Evolutionary conservation across 2,329 filamentous ascomycete genomes (phyloP), one percentile per base, ranked within the genome.

Genomic region (Exophiala calicioides): DNA sequence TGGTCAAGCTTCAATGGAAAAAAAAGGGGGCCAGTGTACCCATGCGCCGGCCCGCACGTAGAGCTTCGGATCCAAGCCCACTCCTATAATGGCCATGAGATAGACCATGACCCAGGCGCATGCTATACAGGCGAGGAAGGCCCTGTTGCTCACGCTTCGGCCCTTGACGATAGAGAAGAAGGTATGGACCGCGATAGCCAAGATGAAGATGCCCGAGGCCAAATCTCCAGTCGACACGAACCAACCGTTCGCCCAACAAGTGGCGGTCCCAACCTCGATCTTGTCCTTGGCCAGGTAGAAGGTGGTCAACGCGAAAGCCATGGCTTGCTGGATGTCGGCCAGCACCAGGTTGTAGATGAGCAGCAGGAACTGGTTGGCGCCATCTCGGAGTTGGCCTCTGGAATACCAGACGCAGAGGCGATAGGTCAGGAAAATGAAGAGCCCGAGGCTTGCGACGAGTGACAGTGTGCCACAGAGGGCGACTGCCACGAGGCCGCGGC

Each of bases 141-240:
- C 60, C n/a, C 53, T 61, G 56, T 75, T 71, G 4, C 67, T 64
- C 55, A 77, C 52, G 40, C 73, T 73, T 34, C 66, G 68, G 7
- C 74, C 72, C 53, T 69, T 68, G 6, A 76, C 67, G 5, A 79
- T 70, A 5, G 73, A 65, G 44, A 74, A 53, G 60, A 74, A 77
- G 0, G 76, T 79, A 51, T 79, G 75, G n/a, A 77, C 60, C 8
- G 75, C 75, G 56, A 79, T 79, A 7, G 74, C 71, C 4, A 79
- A 62, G 38, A 79, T 76, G 54, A 79, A 79, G 32, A 78, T 67
- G 7, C 75, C 76, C 50, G 73, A 77, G 1, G 71, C 66, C 2
- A 77, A 68, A 51, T 79, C 75, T 19, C 76, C 76, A 34, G 77
- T 67, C 43, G 78, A 74, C 3, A 79, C 60, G 53, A 76, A 72